Conservation (phyloP, 1,284 basidiomycete genomes). For the Cutaneotrichosporon mucoides region DNA sequence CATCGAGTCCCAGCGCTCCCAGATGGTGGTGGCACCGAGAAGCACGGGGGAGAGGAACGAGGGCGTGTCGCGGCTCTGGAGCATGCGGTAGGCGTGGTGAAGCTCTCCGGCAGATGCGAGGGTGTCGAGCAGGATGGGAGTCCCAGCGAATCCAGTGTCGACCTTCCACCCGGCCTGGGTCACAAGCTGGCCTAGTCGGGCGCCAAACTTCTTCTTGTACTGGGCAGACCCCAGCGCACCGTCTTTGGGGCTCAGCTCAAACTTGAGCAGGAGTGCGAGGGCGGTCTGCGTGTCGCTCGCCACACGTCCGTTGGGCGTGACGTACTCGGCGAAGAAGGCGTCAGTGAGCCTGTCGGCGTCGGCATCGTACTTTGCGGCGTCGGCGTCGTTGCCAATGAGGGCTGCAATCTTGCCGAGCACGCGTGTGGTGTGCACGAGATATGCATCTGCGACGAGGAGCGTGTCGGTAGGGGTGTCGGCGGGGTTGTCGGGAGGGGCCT, state of each 20-base stretch:
- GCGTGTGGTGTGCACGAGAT: conserved; percentile 29
- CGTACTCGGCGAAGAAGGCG: conserved; percentile 30
- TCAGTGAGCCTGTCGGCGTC: conserved; percentile 14
- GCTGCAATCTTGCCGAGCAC: conserved; percentile 24
- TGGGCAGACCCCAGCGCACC: conserved; percentile 17
- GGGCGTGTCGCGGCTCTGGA: conserved; percentile 37
- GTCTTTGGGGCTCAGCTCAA: conserved; percentile 22
- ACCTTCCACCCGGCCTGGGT: conserved; percentile 25
- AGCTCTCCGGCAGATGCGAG: conserved; percentile 20
- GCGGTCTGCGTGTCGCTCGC: conserved; percentile 38
- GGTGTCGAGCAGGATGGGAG: conserved; percentile 33
- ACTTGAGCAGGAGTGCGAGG: conserved; percentile 26
- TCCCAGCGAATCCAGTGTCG: conserved; percentile 41
- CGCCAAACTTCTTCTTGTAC: no score
- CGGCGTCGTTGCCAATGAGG: conserved; percentile 18
- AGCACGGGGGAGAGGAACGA: conserved; percentile 38
- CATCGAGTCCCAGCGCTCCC: conserved; percentile 42
- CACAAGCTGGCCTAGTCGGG: conserved; percentile 12
- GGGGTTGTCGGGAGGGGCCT: conserved; percentile 27
- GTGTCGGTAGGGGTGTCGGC: conserved; percentile 27
- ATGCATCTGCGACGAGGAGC: conserved; percentile 33
- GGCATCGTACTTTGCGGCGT: conserved; percentile 14
- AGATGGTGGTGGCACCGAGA: conserved; percentile 46
- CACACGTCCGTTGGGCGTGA: conserved; percentile 27
- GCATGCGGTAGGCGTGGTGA: conserved; percentile 41